Evolutionary conservation across 1,139 yeast species (phyloP).

Genomic region (Protomyces pachydermus): DNA sequence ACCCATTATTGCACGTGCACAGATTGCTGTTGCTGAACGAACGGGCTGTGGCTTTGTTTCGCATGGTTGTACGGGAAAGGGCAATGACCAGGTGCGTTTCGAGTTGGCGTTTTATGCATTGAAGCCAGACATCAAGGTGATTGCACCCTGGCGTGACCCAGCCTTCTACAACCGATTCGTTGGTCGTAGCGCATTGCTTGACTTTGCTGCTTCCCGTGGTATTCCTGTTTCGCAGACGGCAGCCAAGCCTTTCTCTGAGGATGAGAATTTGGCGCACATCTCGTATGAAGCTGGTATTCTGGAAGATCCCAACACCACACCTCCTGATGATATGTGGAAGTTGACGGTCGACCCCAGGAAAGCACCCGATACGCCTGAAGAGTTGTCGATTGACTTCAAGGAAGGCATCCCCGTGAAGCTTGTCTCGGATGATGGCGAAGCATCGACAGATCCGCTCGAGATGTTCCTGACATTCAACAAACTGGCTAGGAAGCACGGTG

Average conservation of each 20-base stretch:
- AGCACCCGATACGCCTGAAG: constrained; percentile 92
- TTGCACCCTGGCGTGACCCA: constrained; percentile 99
- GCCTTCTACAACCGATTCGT: constrained; percentile 90
- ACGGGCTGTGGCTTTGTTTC: constrained; percentile 98
- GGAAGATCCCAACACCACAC: constrained; percentile 96
- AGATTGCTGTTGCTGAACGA: constrained; percentile 90
- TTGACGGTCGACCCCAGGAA: constrained; percentile 91
- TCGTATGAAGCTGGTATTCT: constrained; percentile 98
- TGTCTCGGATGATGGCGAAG: constrained; percentile 54
- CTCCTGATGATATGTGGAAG: constrained; percentile 99
- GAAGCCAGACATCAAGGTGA: constrained; percentile 92
- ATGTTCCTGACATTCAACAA: constrained; percentile 87
- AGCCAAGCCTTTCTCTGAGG: constrained; percentile 99
- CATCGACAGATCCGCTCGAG: constrained; percentile 80
- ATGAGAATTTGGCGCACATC: constrained; percentile 97
- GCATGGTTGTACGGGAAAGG: constrained; percentile 99
- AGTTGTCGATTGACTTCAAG: constrained; percentile 71
- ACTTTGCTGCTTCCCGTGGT: constrained; percentile 82
- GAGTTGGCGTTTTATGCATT: constrained; percentile 94
- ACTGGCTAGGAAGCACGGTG: constrained; percentile 97
- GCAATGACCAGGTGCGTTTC: constrained; percentile 98
- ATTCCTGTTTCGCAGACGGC: constrained; percentile 96
- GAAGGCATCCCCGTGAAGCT: constrained; percentile 86
- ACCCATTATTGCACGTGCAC: constrained; percentile 98
- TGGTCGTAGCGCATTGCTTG: constrained; percentile 92